Evolutionary conservation across 2,329 filamentous ascomycete species (phyloP).

Genomic region (Aspergillus quadricinctus): DNA sequence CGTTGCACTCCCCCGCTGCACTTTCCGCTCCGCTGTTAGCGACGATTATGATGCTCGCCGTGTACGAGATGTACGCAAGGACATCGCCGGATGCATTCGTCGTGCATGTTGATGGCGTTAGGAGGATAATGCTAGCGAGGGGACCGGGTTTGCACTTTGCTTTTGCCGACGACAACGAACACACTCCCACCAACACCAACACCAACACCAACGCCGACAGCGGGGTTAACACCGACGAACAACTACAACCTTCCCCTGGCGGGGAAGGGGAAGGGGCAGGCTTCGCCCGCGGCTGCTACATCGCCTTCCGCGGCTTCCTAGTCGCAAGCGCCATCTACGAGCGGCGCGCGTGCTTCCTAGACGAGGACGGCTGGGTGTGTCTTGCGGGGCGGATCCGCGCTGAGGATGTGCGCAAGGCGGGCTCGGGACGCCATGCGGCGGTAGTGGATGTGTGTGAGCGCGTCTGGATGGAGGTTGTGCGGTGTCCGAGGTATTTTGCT

Average conservation of each 20-base stretch:
- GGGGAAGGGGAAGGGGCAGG: slow-evolving; percentile 10
- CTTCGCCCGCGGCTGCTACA: slow-evolving; percentile 32
- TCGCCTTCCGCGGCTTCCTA: slow-evolving; percentile 36
- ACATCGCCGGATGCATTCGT: slow-evolving; percentile 35
- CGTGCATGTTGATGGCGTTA: slow-evolving; percentile 34
- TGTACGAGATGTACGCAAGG: slow-evolving; percentile 39
- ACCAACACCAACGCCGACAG: too few species aligned
- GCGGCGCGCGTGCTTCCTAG: slow-evolving; percentile 33
- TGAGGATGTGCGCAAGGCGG: slow-evolving; percentile 21
- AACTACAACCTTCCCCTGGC: too few species aligned
- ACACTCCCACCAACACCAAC: too few species aligned
- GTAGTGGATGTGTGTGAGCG: slow-evolving; percentile 21
- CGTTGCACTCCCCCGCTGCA: slow-evolving; percentile 23
- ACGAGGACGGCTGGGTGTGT: slow-evolving; percentile 29
- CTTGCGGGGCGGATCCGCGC: slow-evolving; percentile 20
- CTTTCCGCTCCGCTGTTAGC: slow-evolving; percentile 31
- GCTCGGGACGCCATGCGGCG: slow-evolving; percentile 16
- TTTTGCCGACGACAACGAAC: too few species aligned
- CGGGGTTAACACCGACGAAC: too few species aligned
- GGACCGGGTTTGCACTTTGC: slow-evolving; percentile 28
- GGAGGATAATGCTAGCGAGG: slow-evolving; percentile 31
- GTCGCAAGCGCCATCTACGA: slow-evolving; percentile 31
- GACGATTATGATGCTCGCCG: slow-evolving; percentile 35
- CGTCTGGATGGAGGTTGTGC: slow-evolving; percentile 25
- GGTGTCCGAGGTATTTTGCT: slow-evolving; percentile 26